Conservation (phyloP, 768 basidiomycete genomes). For the Lactarius psammicola region DNA sequence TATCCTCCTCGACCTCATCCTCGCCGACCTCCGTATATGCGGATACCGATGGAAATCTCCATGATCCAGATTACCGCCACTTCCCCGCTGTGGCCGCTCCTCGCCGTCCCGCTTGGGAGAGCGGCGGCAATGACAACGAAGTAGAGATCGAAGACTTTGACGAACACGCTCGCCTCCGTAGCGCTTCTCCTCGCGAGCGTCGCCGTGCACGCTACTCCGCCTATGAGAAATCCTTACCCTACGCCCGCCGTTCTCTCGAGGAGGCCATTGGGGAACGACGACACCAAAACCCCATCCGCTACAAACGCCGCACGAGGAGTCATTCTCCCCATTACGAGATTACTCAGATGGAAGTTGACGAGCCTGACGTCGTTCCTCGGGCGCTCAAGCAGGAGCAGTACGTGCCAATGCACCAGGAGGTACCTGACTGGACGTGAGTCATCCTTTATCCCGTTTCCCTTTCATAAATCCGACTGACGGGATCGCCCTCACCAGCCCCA, state of each 20-base stretch:
- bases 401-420: constrained; percentile 14
- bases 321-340: constrained; percentile 21
- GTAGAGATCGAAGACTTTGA: constrained; percentile 14
- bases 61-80: constrained; percentile 67
- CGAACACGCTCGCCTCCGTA: constrained; percentile 19
- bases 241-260: constrained; percentile 26
- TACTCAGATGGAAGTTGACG: constrained; percentile 7
- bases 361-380: neutral
- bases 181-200: constrained; percentile 25
- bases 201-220: constrained; percentile 27
- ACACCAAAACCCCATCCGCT: constrained; percentile 10
- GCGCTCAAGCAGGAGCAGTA: constrained; percentile 21
- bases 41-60: constrained; percentile 59
- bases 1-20: constrained; percentile 37
- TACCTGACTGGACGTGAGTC: constrained; percentile 29
- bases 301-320: constrained; percentile 24
- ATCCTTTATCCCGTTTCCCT: neutral
- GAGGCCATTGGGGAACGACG: constrained; percentile 15
- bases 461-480: constrained; percentile 5
- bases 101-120: constrained; percentile 40
- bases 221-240: constrained; percentile 19
- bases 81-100: constrained; percentile 46
- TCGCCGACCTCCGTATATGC: constrained; percentile 47
- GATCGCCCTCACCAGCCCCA: constrained; percentile 45
- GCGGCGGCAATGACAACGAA: constrained; percentile 33